Percentiles rank a stretch among this genome's conserved stretches.
Evolutionary conservation across 192 early-diverging fungal species (phyloP).

Genomic region (Podila horticola): DNA sequence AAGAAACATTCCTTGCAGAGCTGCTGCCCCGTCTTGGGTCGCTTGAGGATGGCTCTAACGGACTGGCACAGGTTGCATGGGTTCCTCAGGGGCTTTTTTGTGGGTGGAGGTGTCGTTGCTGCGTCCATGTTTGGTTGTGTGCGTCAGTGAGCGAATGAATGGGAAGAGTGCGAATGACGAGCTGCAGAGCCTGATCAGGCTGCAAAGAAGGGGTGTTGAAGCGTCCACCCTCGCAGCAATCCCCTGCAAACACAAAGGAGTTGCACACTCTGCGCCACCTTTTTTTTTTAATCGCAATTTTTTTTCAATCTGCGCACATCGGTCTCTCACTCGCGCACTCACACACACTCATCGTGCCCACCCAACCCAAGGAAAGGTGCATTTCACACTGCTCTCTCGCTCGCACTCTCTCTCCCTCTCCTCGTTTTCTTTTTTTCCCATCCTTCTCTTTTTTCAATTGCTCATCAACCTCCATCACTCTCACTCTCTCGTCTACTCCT

Average conservation of each 20-base stretch:
- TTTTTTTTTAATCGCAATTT: not conserved
- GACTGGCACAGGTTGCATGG: constrained; percentile 64
- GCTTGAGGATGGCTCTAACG: constrained; percentile 84
- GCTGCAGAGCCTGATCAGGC: not conserved
- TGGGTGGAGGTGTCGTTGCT: not conserved
- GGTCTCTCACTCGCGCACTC: no score
- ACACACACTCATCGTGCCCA: no score
- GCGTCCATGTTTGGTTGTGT: not conserved
- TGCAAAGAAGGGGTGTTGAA: not conserved
- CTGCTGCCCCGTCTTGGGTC: constrained; percentile 91
- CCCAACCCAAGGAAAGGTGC: no score
- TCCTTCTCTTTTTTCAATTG: not conserved
- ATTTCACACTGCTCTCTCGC: no score
- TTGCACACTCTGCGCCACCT: not conserved
- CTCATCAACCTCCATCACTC: not conserved
- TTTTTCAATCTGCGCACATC: no score
- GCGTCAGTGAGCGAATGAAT: not conserved
- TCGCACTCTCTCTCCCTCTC: not conserved
- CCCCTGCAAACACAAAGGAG: not conserved
- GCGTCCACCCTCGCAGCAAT: not conserved
- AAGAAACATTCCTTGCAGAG: constrained; percentile 95
- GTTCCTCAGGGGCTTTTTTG: constrained; percentile 33
- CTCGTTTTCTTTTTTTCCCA: not conserved
- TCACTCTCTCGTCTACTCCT: not conserved
- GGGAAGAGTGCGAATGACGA: not conserved